Conservation (phyloP, 2,329 filamentous ascomycete species). For the Diaporthe humulicola region DNA sequence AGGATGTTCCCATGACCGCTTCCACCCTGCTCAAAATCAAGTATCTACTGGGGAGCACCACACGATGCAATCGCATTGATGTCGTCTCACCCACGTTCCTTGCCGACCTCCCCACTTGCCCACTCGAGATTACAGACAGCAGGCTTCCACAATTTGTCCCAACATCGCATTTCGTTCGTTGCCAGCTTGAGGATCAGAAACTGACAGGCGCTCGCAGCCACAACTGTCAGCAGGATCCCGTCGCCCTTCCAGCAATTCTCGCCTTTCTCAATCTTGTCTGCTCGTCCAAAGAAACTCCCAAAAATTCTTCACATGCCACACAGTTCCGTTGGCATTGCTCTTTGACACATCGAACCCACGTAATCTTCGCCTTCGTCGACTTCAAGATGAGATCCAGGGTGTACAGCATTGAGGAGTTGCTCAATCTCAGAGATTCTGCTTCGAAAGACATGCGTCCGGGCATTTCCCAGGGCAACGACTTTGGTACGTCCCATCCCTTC, state of each 20-base stretch:
- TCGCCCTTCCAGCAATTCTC: conserved; percentile 49
- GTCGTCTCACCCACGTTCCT: conserved; percentile 32
- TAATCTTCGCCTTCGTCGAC: conserved; percentile 56
- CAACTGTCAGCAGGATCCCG: conserved; percentile 40
- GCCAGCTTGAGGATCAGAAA: conserved; percentile 56
- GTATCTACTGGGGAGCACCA: conserved; percentile 42
- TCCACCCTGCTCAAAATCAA: conserved; percentile 46
- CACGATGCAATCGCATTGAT: conserved; percentile 33
- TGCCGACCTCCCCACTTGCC: conserved; percentile 23
- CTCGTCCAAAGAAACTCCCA: conserved; percentile 42
- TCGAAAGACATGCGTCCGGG: conserved; percentile 34
- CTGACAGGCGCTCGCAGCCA: conserved; percentile 51
- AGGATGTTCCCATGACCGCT: conserved; percentile 44
- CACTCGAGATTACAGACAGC: conserved; percentile 31
- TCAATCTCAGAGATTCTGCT: conserved; percentile 52
- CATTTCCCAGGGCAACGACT: conserved; percentile 35
- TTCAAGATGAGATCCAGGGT: conserved; percentile 57
- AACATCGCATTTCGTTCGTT: conserved; percentile 41
- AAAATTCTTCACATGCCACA: conserved; percentile 50
- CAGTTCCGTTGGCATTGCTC: conserved; percentile 55
- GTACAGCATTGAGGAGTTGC: conserved; percentile 61
- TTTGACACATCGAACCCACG: conserved; percentile 53
- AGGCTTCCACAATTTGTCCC: conserved; percentile 51
- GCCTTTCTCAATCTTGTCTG: conserved; percentile 47
- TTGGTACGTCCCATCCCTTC: conserved; percentile 40